Evolutionary conservation across 345 rosid genomes (phyloP).

Genomic region (Eucalyptus brandiana): DNA sequence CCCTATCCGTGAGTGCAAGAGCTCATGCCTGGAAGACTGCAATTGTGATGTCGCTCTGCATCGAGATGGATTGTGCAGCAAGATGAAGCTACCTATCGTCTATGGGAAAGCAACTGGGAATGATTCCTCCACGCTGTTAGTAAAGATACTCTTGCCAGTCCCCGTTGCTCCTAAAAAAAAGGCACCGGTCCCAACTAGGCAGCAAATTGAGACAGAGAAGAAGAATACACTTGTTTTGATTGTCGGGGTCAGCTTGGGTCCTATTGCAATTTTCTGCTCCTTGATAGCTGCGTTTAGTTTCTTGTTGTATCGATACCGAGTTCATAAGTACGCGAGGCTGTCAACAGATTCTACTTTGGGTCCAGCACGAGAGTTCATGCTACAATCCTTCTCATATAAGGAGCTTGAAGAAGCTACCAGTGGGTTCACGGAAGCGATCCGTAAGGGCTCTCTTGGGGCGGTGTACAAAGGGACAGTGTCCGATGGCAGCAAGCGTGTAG

Average conservation of each 20-base stretch:
- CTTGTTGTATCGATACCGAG: not conserved
- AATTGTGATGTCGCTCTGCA: slow-evolving; percentile 3
- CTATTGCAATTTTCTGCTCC: not conserved
- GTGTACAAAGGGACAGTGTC: slow-evolving; percentile 4
- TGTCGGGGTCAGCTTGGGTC: not conserved
- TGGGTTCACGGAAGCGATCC: not conserved
- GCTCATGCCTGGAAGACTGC: slow-evolving; percentile 8
- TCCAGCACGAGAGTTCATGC: not conserved
- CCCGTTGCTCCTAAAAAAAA: fast-evolving
- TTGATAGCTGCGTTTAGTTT: not conserved
- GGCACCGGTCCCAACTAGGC: not conserved
- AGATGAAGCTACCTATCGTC: not conserved
- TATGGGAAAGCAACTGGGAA: not conserved
- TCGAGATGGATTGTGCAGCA: not conserved
- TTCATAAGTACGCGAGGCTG: not conserved
- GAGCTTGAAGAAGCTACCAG: slow-evolving; percentile 6
- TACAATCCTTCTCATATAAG: not conserved
- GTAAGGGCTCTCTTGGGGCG: not conserved
- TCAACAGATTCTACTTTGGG: not conserved
- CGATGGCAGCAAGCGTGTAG: not conserved
- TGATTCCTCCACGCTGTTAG: not conserved
- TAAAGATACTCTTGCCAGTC: not conserved
- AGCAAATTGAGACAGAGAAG: not conserved
- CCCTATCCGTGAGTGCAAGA: not conserved
- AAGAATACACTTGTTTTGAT: not conserved